phyloP scores from a whole-genome alignment of 164 flowering plant genomes.

The Brasenia schreberi region DNA sequence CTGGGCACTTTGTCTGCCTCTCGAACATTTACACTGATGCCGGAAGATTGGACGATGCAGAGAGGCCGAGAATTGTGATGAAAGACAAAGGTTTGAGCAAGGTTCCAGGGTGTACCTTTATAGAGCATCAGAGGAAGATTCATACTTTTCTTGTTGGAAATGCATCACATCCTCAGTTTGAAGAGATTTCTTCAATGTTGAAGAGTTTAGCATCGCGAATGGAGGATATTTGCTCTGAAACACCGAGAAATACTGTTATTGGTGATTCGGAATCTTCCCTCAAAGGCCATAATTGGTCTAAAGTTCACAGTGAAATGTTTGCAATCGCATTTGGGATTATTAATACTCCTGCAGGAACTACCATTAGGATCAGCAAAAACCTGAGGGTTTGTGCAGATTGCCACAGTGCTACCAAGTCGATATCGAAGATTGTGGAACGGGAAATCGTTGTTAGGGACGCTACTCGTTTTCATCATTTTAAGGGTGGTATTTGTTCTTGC shows the following conservation, averaged over 20 bases:
- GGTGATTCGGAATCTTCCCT: slow-evolving; percentile 24
- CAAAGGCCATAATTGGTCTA: slow-evolving; percentile 19
- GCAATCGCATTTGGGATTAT: slow-evolving; percentile 31
- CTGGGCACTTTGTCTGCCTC: slow-evolving; percentile 23
- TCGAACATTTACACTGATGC: slow-evolving; percentile 22
- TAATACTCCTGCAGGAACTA: slow-evolving; percentile 13
- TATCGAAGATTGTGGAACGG: slow-evolving; percentile 18
- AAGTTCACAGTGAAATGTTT: slow-evolving; percentile 31
- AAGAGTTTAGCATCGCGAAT: slow-evolving; percentile 14
- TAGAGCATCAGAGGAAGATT: slow-evolving; percentile 18
- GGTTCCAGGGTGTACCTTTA: slow-evolving; percentile 34
- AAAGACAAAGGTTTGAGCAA: slow-evolving; percentile 22
- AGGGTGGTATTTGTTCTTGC: slow-evolving; percentile 22
- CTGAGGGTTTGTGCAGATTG: slow-evolving; percentile 32
- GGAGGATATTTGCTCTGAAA: slow-evolving; percentile 16
- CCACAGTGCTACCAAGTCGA: slow-evolving; percentile 25
- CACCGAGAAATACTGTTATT: slow-evolving; percentile 22
- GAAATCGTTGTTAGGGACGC: slow-evolving; percentile 29
- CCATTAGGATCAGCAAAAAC: slow-evolving; percentile 31
- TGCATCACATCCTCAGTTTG: slow-evolving; percentile 19
- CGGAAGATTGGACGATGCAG: slow-evolving; percentile 28
- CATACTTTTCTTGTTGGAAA: slow-evolving; percentile 29
- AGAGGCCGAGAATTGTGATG: slow-evolving; percentile 19
- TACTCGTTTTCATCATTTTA: slow-evolving; percentile 25
- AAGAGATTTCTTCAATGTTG: slow-evolving; percentile 18